These are phyloP conservation scores for Fusarium nelsonii DNA, from an alignment of 2,329 filamentous ascomycete species.

Conservation along the genomic window DNA sequence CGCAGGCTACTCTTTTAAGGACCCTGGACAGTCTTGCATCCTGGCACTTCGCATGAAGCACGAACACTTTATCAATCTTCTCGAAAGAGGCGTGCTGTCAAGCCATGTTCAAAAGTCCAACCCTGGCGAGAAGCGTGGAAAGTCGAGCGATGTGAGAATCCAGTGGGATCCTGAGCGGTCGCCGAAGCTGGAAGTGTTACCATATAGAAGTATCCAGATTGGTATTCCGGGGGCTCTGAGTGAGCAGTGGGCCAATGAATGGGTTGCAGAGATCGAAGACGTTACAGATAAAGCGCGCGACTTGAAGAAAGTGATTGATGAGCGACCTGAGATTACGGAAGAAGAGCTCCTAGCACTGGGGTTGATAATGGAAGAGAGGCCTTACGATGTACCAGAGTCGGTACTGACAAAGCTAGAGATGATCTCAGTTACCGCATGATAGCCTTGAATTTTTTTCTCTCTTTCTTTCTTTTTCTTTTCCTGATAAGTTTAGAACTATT, in stretches of 20 bases:
- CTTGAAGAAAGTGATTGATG: constrained; percentile 61
- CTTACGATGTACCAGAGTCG: constrained; percentile 57
- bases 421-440: constrained; percentile 19
- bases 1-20: constrained; percentile 70
- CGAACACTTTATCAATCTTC: constrained; percentile 61
- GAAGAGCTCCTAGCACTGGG: constrained; percentile 55
- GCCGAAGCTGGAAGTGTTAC: constrained; percentile 58
- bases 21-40: constrained; percentile 65
- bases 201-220: constrained; percentile 70
- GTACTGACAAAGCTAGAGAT: constrained; percentile 53
- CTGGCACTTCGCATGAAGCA: constrained; percentile 68
- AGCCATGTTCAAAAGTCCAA: constrained; percentile 36
- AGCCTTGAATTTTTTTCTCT: not conserved
- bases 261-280: constrained; percentile 68
- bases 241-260: constrained; percentile 61
- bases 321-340: constrained; percentile 51
- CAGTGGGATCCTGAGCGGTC: constrained; percentile 74
- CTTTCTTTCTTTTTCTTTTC: too few relatives aligned
- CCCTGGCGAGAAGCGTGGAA: constrained; percentile 41
- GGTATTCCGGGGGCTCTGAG: constrained; percentile 65
- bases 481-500: not conserved
- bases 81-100: constrained; percentile 55
- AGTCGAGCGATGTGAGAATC: constrained; percentile 60
- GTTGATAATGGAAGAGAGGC: constrained; percentile 60
- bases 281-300: constrained; percentile 65